phyloP scores from a whole-genome alignment of 768 basidiomycete species.

The Mycena vulgaris region DNA sequence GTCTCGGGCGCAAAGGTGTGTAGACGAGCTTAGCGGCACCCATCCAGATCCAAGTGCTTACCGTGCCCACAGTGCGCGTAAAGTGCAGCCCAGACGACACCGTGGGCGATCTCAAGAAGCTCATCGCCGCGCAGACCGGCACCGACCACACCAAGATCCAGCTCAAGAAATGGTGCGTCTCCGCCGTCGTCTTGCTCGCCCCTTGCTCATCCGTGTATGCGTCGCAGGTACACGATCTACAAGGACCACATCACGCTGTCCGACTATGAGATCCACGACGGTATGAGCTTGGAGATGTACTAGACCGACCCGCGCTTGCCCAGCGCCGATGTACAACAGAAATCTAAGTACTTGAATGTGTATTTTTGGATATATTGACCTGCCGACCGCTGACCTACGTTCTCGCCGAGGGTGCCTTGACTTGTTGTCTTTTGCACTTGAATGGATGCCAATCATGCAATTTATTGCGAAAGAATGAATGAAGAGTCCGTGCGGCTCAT shows the following conservation, averaged over 20 bases:
- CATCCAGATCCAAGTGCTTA: no score
- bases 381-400: no score
- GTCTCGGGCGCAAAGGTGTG: slow-evolving; percentile 93
- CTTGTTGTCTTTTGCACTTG: no score
- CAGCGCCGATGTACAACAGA: slow-evolving; percentile 10
- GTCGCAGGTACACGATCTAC: slow-evolving; percentile 90
- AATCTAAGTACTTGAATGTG: slow-evolving; percentile 9
- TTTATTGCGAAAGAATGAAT: slow-evolving; percentile 2
- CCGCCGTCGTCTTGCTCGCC: slow-evolving; percentile 1
- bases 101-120: slow-evolving; percentile 96
- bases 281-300: slow-evolving; percentile 96
- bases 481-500: slow-evolving; percentile 33
- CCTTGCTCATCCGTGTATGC: slow-evolving; percentile 2
- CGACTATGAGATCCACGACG: slow-evolving; percentile 96
- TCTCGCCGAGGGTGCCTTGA: no score
- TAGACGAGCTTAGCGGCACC: no score
- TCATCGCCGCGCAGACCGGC: slow-evolving; percentile 97
- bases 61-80: slow-evolving; percentile 78
- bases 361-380: slow-evolving; percentile 25
- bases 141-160: slow-evolving; percentile 89
- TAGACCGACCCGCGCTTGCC: slow-evolving; percentile 48
- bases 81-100: slow-evolving; percentile 97
- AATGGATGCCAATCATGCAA: no score
- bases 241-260: slow-evolving; percentile 95
- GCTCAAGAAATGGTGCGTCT: slow-evolving; percentile 94